Base-by-base conservation (phyloP, 2,329 filamentous ascomycete genomes). In the Whalleya microplaca region DNA sequence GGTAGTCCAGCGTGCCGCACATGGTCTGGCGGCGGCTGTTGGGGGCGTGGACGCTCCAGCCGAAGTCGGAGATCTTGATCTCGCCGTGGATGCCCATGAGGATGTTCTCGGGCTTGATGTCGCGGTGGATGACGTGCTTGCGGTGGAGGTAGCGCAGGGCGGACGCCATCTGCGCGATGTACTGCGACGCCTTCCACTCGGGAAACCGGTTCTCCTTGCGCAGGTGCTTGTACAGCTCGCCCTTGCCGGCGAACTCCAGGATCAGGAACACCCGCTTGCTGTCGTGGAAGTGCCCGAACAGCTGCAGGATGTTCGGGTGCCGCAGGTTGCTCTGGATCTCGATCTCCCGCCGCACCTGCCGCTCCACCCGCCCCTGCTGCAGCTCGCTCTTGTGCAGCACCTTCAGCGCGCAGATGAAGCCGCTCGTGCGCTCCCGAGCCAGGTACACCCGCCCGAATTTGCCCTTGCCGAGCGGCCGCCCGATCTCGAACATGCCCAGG, bases 31-130 rank as follows among this genome's bases (percentile, higher is more conserved):
- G 84, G 66, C 95, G 82, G 77, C 94, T 96, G 75, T 96, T 97
- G 23, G 95, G 95, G 4, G 95, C 95, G 75, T 99, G 95, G 3
- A 98, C 95, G 72, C 91, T 96, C 95, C 95, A 99, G 48, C 95
- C 94, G 70, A 98, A 99, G 75, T 99, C 95, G 3, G 92, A 96
- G 70, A 99, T 93, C 76, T 99, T 99, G 78, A 99, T 93, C 80
- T 99, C 95, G 64, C 93, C 95, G 71, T 98, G 94, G 58, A 98
- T 92, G 14, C 94, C 94, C 27, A 98, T 89, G 20, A 98, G 83
- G 63, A 98, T 98, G 70, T 98, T 98, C 76, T 98, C 93, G 2
- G 93, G 93, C 80, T 98, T 98, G 78, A 98, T 98, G 69, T 98
- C 93, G 56, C 93, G 85, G 76, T 98, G 94, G 78, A 98, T 98